Evolutionary conservation across 2,329 filamentous ascomycete genomes (phyloP).

Genomic region (Monosporascus cannonballus): DNA sequence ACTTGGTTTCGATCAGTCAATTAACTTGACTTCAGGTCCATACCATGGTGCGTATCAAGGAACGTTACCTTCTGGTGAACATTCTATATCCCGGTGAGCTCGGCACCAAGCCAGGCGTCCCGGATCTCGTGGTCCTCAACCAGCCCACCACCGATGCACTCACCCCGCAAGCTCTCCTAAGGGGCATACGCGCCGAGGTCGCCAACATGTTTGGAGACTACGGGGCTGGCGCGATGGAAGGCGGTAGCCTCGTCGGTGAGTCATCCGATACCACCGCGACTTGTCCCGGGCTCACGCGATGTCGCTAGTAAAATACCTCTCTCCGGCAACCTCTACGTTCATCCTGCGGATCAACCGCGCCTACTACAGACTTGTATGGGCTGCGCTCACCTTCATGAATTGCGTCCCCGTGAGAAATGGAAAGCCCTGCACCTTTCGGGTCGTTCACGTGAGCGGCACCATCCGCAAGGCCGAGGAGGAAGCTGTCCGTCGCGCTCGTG

Average conservation of each 20-base stretch:
- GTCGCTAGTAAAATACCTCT: constrained; percentile 79
- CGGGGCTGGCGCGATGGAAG: constrained; percentile 68
- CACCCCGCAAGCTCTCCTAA: constrained; percentile 58
- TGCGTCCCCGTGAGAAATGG: constrained; percentile 56
- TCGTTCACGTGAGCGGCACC: constrained; percentile 84
- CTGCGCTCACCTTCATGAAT: constrained; percentile 76
- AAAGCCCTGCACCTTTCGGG: constrained; percentile 69
- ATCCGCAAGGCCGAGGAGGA: constrained; percentile 90
- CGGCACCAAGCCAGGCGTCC: constrained; percentile 30
- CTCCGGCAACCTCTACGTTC: constrained; percentile 85
- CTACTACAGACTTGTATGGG: constrained; percentile 85
- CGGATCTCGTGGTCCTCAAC: constrained; percentile 67
- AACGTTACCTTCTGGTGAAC: constrained; percentile 91
- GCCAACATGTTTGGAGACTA: constrained; percentile 79
- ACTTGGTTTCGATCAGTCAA: background rate
- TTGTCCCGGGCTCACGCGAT: constrained; percentile 14
- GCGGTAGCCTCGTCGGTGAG: constrained; percentile 59
- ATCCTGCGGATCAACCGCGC: constrained; percentile 80
- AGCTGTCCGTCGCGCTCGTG: constrained; percentile 70
- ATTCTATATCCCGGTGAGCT: constrained; percentile 73
- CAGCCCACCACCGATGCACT: constrained; percentile 71
- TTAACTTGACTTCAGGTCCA: background rate
- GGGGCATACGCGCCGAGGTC: constrained; percentile 65
- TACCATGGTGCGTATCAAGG: constrained; percentile 89
- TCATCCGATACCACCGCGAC: constrained; percentile 1